Base-by-base conservation (phyloP, 495 filamentous ascomycete species). In the Aeminium ludgeri region DNA sequence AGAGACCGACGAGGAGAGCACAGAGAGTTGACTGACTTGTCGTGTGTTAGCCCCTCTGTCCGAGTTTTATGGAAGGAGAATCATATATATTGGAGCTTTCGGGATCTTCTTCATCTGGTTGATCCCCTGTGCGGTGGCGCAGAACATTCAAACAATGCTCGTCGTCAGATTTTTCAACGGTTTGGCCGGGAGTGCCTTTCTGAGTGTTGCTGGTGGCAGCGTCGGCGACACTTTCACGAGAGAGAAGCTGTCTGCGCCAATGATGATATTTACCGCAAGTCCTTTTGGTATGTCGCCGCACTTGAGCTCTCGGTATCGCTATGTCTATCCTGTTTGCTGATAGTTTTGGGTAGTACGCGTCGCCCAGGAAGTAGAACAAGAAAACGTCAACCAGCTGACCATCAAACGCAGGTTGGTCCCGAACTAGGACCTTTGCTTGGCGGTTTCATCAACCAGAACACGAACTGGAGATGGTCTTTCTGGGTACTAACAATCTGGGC, bases 391-490 rank as follows among this genome's bases (percentile, higher is more conserved):
- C 44, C 33, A 25, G 8, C 23, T 25, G 8, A 25, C 23, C 23
- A 25, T 25, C 23, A 25, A 25, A 3, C 3, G 8, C 23, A 25
- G 23, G 38, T 47, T 39, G 49, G 49, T 3, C 76, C 78, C 5
- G 52, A 75, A 10, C 44, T 74, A 3, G 69, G 70, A 3, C 72
- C 70, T 16, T 58, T 76, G 30, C 67, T 72, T 13, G 76, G 73
- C 25, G 76, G 77, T 10, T 86, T 82, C 44, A 78, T 94, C 40
- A 87, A 89, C 53, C 70, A 79, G 38, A 80, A 73, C 42, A 73
- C 72, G 6, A 20, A 44, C n/a, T 94, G 86, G 86, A 68, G 86
- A 29, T 96, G 87, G 87, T 81, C 80, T 3, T 92, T 92, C 55
- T 95, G 87, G 57, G 69, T 80, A 2, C 65, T 92, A 30, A 53